These are phyloP conservation scores for Trypanosoma mega DNA, from an alignment of 208 protist genomes.

Conservation along the genomic window DNA sequence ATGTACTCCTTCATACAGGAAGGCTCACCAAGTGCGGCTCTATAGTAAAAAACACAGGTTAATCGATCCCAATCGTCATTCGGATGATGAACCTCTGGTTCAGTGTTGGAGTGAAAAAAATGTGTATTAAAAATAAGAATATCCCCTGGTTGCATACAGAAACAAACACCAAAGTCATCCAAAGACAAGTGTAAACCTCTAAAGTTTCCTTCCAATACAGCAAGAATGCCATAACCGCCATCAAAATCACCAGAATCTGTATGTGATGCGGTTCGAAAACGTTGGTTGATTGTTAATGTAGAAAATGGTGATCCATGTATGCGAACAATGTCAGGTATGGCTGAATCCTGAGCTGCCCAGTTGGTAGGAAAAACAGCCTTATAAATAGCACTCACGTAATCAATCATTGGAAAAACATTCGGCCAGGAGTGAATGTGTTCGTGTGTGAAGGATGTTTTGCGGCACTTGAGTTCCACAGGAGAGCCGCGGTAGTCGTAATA, in stretches of 20 bases:
- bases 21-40: slow-evolving; percentile 69
- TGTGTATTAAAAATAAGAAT: slow-evolving; percentile 92
- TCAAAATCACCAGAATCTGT: slow-evolving; percentile 92
- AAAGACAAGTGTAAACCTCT: slow-evolving; percentile 73
- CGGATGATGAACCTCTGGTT: slow-evolving; percentile 55
- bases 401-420: slow-evolving; percentile 82
- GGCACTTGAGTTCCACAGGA: slow-evolving; percentile 78
- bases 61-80: slow-evolving; percentile 61
- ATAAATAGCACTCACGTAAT: slow-evolving; percentile 88
- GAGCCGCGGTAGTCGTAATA: slow-evolving; percentile 91
- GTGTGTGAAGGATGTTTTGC: slow-evolving; percentile 87
- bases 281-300: slow-evolving; percentile 89
- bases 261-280: slow-evolving; percentile 88
- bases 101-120: slow-evolving; percentile 91
- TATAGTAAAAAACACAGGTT: slow-evolving; percentile 92
- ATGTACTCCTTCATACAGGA: slow-evolving; percentile 68
- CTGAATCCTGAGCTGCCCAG: slow-evolving; percentile 74
- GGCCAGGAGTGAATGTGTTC: slow-evolving; percentile 68
- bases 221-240: slow-evolving; percentile 79
- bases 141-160: slow-evolving; percentile 77
- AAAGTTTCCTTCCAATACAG: slow-evolving; percentile 85
- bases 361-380: slow-evolving; percentile 52
- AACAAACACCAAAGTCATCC: slow-evolving; percentile 71
- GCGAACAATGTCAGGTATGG: slow-evolving; percentile 86
- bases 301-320: slow-evolving; percentile 88